phyloP scores from a whole-genome alignment of 495 filamentous ascomycete genomes.

The Trichodelitschia bisporula region DNA sequence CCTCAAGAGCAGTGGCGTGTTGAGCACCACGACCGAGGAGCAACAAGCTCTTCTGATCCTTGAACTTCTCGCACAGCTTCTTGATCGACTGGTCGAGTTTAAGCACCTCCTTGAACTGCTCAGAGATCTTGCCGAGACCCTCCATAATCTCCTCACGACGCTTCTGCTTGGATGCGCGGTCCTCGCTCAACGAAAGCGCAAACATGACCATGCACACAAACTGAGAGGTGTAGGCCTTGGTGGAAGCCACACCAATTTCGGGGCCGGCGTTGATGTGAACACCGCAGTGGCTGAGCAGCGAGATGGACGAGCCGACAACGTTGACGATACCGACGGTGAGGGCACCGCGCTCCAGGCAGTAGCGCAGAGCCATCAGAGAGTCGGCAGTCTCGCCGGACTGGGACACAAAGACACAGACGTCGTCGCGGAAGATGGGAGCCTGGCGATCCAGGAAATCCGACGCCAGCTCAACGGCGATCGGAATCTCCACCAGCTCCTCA shows the following conservation, averaged over 20 bases:
- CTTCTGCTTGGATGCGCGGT: constrained; percentile 82
- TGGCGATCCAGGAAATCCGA: constrained; percentile 95
- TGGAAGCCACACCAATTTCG: constrained; percentile 96
- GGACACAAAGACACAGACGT: constrained; percentile 96
- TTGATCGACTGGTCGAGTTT: constrained; percentile 85
- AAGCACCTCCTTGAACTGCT: constrained; percentile 76
- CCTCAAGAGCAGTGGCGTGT: constrained; percentile 91
- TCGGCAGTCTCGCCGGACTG: constrained; percentile 99
- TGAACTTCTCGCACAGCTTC: constrained; percentile 72
- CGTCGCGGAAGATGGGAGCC: constrained; percentile 97
- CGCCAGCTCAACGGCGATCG: constrained; percentile 86
- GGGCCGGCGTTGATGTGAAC: constrained; percentile 98
- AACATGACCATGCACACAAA: constrained; percentile 99
- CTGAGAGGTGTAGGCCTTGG: constrained; percentile 97
- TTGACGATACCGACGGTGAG: constrained; percentile 96
- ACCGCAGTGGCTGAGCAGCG: constrained; percentile 94
- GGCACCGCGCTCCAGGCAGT: constrained; percentile 91
- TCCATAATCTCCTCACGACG: constrained; percentile 93
- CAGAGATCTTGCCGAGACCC: constrained; percentile 61
- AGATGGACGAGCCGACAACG: constrained; percentile 93
- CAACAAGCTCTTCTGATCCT: constrained; percentile 87
- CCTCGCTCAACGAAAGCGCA: constrained; percentile 81
- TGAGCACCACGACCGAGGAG: constrained; percentile 86
- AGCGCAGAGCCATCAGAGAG: constrained; percentile 85
- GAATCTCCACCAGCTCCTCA: constrained; percentile 94